Base-by-base conservation (phyloP, 1,284 basidiomycete genomes). In the Cryptococcus sp. region DNA sequence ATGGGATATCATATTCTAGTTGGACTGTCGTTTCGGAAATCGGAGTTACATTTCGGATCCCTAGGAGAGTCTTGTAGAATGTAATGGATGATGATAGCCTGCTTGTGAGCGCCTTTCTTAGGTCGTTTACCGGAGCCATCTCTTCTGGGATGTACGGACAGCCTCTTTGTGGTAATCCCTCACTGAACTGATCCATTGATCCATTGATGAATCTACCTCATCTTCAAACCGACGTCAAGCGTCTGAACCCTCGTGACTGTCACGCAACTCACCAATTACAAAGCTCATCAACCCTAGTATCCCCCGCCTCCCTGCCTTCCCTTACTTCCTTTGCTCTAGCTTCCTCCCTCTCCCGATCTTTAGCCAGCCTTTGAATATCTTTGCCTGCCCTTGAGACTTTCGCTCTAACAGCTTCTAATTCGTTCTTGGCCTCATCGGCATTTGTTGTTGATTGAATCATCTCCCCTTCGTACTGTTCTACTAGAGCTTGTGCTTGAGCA, bases 21-120 rank as follows among this genome's bases (percentile, higher is more conserved):
- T 81, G 80, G 22, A 90, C 76, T 67, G 88, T 85, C 66, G 87
- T 86, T 55, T 87, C 85, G 1, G 86, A 84, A 16, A 80, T 78
- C 1, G 80, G 76, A 28, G 81, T 78, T 13, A 80, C 81, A 2
- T 82, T 80, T 47, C 81, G 77, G 54, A 90, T 80, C 21, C 80
- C 81, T 40, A 82, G 76, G 5, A 88, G 70, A 0, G 80, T 78
- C 21, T 80, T 81, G 58, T 90, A 86, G 11, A 88, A 74, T 1
- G 78, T 72, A 36, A 87, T 77, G 0, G 82, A 82, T 0, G 83
- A 82, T 1, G 81, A 83, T 61, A 84, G 85, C 86, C 88, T 90
- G 54, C 14, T 24, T 11, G 19, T 37, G 32, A 40, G 37, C 16
- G n/a, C n/a, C n/a, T n/a, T n/a, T n/a, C n/a, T n/a, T n/a, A n/a